These are phyloP conservation scores for Gentiana macrophylla DNA, from an alignment of 257 asterid genomes.

Conservation along the genomic window DNA sequence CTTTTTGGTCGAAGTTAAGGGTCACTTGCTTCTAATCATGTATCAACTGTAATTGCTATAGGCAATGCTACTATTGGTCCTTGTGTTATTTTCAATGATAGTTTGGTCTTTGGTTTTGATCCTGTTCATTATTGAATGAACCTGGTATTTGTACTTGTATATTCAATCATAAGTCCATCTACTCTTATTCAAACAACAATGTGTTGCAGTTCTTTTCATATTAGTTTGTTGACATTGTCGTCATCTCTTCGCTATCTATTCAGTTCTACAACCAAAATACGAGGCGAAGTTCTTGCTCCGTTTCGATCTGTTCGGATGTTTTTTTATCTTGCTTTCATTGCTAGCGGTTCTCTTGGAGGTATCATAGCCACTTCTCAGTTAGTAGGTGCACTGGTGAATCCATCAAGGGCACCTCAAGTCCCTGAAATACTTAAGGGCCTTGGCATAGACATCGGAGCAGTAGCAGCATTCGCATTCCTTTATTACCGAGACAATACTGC, in stretches of 20 bases:
- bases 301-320: conserved; percentile 91
- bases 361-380: conserved; percentile 55
- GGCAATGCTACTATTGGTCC: no score
- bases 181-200: conserved; percentile 5
- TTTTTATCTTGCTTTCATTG: conserved; percentile 76
- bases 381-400: conserved; percentile 58
- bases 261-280: conserved; percentile 82
- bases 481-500: conserved; percentile 71
- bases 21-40: no score
- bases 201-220: conserved; percentile 10
- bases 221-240: conserved; percentile 18
- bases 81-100: background rate
- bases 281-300: conserved; percentile 89
- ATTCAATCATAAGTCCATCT: conserved; percentile 2
- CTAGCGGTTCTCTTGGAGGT: conserved; percentile 82
- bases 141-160: background rate
- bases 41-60: no score
- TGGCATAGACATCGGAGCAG: conserved; percentile 73
- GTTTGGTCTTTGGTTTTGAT: no score
- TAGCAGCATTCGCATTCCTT: conserved; percentile 59
- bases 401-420: conserved; percentile 60
- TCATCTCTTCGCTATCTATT: conserved; percentile 22
- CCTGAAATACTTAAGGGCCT: conserved; percentile 60
- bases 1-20: no score
- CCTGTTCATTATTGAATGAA: no score